These are phyloP conservation scores for Melastoma candidum DNA, from an alignment of 441 rosid species.

Conservation along the genomic window DNA sequence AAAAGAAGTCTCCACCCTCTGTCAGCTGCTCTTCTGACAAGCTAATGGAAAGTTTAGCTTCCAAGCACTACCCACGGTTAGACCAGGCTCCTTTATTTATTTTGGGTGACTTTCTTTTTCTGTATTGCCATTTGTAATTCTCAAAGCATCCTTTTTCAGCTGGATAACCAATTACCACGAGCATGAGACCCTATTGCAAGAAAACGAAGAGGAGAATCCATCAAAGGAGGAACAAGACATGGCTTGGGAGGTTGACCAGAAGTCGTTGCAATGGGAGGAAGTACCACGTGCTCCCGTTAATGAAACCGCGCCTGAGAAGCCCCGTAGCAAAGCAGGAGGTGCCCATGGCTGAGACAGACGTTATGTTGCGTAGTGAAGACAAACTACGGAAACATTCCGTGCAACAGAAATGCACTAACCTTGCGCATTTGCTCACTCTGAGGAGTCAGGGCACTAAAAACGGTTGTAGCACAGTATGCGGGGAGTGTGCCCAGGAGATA, in stretches of 20 bases:
- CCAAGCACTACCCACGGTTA: constrained; percentile 75
- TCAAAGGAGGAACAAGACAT: constrained; percentile 98
- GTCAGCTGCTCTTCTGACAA: constrained; percentile 78
- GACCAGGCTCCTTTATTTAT: not conserved
- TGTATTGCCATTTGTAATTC: not conserved
- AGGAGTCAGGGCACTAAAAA: constrained; percentile 77
- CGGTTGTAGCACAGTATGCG: constrained; percentile 81
- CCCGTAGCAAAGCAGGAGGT: constrained; percentile 16
- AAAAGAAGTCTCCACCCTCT: constrained; percentile 45
- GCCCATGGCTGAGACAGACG: constrained; percentile 23
- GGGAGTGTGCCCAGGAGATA: constrained; percentile 84
- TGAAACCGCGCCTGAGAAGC: constrained; percentile 40
- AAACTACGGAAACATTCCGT: constrained; percentile 40
- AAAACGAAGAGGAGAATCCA: constrained; percentile 93
- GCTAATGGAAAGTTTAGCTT: constrained; percentile 73
- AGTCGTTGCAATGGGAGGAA: constrained; percentile 83
- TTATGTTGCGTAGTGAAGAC: constrained; percentile 24
- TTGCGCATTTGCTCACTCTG: constrained; percentile 78
- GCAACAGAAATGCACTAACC: constrained; percentile 69
- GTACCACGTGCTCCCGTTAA: constrained; percentile 65
- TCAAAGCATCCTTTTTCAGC: constrained; percentile 24
- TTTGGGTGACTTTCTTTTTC: constrained; percentile 1
- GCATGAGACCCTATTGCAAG: constrained; percentile 96
- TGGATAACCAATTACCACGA: constrained; percentile 97
- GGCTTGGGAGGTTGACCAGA: constrained; percentile 95